Percentiles rank a stretch among this genome's conserved stretches.
These are phyloP conservation scores for Phylloporus gajari DNA, from an alignment of 1,284 basidiomycete genomes.

Conservation along the genomic window DNA sequence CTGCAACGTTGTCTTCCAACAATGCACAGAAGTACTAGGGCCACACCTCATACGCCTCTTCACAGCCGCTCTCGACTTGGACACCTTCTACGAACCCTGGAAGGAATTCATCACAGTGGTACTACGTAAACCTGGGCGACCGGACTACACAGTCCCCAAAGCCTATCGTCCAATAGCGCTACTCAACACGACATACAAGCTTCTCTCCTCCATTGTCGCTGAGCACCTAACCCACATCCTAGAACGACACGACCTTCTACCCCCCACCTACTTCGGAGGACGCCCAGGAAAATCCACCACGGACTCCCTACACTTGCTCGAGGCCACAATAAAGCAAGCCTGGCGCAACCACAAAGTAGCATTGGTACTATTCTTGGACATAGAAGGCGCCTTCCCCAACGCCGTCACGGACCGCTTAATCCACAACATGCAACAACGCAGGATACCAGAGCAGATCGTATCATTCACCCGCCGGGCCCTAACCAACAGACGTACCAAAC, in stretches of 20 bases:
- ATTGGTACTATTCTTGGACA: not conserved
- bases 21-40: not conserved
- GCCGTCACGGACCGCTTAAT: not conserved
- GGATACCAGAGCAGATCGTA: not conserved
- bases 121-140: not conserved
- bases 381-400: not conserved
- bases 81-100: not conserved
- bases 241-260: not conserved
- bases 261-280: too few relatives aligned
- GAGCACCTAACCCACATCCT: not conserved
- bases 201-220: not conserved
- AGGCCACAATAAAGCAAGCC: not conserved
- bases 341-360: not conserved
- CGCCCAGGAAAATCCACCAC: not conserved
- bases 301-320: not conserved
- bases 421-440: not conserved
- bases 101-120: not conserved
- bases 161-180: not conserved
- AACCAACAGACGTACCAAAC: not conserved
- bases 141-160: not conserved
- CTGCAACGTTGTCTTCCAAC: not conserved
- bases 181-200: not conserved
- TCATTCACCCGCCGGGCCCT: not conserved
- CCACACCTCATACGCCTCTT: not conserved
- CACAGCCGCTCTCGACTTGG: not conserved